Percentiles rank a stretch among this genome's conserved stretches.
phyloP scores from a whole-genome alignment of 306 rosid species.

The Echinosophora koreensis region DNA sequence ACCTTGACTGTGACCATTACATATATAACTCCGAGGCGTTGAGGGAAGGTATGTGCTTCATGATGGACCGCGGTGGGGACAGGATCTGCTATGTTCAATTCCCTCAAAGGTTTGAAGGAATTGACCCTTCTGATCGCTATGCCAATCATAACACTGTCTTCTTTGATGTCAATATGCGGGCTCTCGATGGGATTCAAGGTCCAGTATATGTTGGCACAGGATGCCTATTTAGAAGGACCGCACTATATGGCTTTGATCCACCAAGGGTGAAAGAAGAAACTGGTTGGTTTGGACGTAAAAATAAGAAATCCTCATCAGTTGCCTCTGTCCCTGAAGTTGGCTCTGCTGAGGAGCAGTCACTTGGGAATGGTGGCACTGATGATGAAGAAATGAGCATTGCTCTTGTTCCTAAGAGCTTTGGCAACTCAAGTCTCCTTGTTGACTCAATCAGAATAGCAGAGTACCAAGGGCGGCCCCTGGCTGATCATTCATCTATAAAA shows the following conservation, averaged over 20 bases:
- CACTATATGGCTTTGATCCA: conserved; percentile 85
- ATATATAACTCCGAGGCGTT: conserved; percentile 71
- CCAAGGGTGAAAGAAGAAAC: conserved; percentile 51
- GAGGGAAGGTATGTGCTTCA: conserved; percentile 90
- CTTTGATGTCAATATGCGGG: conserved; percentile 86
- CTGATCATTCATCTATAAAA: conserved; percentile 70
- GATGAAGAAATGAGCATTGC: conserved; percentile 63
- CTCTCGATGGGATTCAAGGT: conserved; percentile 86
- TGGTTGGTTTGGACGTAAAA: conserved; percentile 65
- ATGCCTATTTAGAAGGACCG: conserved; percentile 74
- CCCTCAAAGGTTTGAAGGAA: conserved; percentile 89
- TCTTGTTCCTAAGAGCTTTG: conserved; percentile 75
- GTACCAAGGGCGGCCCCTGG: conserved; percentile 80
- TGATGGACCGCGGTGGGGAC: conserved; percentile 88
- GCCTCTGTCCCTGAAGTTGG: conserved; percentile 64
- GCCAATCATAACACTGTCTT: conserved; percentile 86
- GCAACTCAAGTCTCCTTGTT: conserved; percentile 72
- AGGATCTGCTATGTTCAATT: conserved; percentile 72
- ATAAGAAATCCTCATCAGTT: conserved; percentile 65
- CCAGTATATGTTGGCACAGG: conserved; percentile 89
- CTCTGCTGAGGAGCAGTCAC: conserved; percentile 50
- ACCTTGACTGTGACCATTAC: conserved; percentile 87
- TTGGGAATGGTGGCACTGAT: conserved; percentile 37
- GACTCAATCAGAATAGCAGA: conserved; percentile 76
- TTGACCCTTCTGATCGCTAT: conserved; percentile 84